phyloP scores from a whole-genome alignment of 495 filamentous ascomycete species.

The Daldinia grandis region DNA sequence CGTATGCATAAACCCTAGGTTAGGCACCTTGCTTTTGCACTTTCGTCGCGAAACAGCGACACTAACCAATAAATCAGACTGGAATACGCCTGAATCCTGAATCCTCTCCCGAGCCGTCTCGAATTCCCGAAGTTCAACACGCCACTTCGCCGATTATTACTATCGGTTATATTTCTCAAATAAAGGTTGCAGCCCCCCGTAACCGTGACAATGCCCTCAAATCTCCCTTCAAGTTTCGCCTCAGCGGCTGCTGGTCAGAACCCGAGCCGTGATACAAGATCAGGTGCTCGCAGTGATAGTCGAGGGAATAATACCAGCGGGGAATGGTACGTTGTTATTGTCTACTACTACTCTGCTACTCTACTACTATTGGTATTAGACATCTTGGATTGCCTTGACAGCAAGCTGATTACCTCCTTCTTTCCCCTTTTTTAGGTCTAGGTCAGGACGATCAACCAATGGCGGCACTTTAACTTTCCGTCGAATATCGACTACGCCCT shows the following conservation, averaged over 20 bases:
- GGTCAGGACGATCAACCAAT: conserved; percentile 70
- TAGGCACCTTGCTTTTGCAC: neutral
- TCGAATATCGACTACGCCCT: conserved; percentile 71
- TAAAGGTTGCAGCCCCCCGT: conserved; percentile 21
- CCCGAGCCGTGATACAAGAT: conserved; percentile 60
- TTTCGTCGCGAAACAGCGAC: conserved; percentile 1
- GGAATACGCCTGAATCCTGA: conserved; percentile 2
- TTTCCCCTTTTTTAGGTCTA: conserved; percentile 41
- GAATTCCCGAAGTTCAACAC: conserved; percentile 10
- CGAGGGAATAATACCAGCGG: conserved; percentile 50
- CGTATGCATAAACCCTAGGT: conserved; percentile 20
- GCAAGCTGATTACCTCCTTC: conserved; percentile 40
- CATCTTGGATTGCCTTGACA: conserved; percentile 19
- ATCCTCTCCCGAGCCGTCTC: conserved; percentile 6
- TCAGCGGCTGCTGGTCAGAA: conserved; percentile 81
- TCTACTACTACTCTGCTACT: neutral
- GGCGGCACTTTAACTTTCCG: conserved; percentile 85
- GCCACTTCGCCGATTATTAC: conserved; percentile 2
- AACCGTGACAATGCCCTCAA: conserved; percentile 69
- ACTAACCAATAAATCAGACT: conserved; percentile 13
- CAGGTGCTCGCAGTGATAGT: conserved; percentile 63
- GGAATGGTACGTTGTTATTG: conserved; percentile 42
- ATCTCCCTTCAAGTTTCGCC: conserved; percentile 83
- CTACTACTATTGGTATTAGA: neutral
- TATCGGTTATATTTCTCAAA: conserved; percentile 20